Conservation (phyloP, 2,329 filamentous ascomycete species). For the Colletotrichum incanum region DNA sequence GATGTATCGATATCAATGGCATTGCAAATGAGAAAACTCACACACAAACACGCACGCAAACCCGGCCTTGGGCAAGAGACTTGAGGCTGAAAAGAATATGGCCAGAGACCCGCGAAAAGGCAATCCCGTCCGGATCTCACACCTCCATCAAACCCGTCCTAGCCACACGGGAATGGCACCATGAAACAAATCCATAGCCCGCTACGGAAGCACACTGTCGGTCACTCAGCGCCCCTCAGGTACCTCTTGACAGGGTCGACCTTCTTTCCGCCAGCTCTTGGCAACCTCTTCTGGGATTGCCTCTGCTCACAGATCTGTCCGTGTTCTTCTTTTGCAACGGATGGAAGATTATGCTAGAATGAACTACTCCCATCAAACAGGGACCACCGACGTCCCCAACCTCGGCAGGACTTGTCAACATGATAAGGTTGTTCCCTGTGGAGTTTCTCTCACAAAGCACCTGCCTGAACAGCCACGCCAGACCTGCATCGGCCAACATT, state of each 20-base stretch:
- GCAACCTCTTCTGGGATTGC: constrained; percentile 23
- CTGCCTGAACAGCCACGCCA: constrained; percentile 1
- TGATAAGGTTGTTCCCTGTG: constrained; percentile 10
- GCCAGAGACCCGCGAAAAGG: constrained; percentile 19
- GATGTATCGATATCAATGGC: constrained; percentile 29
- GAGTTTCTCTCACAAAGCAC: background rate
- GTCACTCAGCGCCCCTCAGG: constrained; percentile 4
- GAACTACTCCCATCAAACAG: constrained; percentile 29
- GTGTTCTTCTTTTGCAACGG: constrained; percentile 32
- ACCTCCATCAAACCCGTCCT: constrained; percentile 23
- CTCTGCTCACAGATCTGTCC: constrained; percentile 37
- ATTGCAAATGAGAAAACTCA: constrained; percentile 25
- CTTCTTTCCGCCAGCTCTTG: constrained; percentile 23
- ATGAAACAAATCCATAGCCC: constrained; percentile 39
- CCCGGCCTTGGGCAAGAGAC: background rate
- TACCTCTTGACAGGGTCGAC: constrained; percentile 17
- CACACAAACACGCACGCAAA: constrained; percentile 11
- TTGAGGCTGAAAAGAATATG: constrained; percentile 3
- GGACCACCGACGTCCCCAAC: constrained; percentile 17
- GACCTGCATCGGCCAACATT: constrained; percentile 16
- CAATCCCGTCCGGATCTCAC: constrained; percentile 34
- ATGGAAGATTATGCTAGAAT: constrained; percentile 21
- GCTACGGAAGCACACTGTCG: constrained; percentile 16
- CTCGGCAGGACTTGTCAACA: constrained; percentile 7
- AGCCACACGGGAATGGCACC: constrained; percentile 29